Evolutionary conservation across 768 basidiomycete species (phyloP).

Genomic region (Candolleomyces eurysporus): DNA sequence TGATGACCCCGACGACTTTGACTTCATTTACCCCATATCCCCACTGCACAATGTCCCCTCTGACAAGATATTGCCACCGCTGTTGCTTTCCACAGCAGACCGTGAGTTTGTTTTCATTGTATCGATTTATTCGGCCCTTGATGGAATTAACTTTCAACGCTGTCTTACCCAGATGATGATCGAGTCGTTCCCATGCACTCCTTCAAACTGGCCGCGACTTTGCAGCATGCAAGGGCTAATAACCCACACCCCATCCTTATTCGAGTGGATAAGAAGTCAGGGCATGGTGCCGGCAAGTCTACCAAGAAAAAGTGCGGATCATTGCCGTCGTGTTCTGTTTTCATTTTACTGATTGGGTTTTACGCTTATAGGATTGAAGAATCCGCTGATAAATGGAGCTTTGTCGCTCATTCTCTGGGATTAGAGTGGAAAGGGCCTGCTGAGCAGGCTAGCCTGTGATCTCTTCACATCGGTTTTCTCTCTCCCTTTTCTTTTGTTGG

Average conservation of each 20-base stretch:
- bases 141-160: neutral
- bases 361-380: slow-evolving; percentile 59
- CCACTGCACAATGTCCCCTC: slow-evolving; percentile 77
- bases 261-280: slow-evolving; percentile 76
- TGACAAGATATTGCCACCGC: slow-evolving; percentile 60
- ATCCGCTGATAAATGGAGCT: slow-evolving; percentile 75
- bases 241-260: slow-evolving; percentile 75
- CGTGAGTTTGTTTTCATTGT: slow-evolving; percentile 44
- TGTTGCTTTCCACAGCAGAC: slow-evolving; percentile 79
- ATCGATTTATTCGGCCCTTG: neutral
- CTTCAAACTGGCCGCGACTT: slow-evolving; percentile 78
- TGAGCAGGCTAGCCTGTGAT: slow-evolving; percentile 19
- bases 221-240: slow-evolving; percentile 61
- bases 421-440: slow-evolving; percentile 35
- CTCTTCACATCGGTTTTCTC: neutral
- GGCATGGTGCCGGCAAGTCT: slow-evolving; percentile 79
- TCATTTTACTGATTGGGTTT: neutral
- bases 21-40: slow-evolving; percentile 79
- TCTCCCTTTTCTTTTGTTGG: neutral
- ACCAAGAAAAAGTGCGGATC: slow-evolving; percentile 58
- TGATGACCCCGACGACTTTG: slow-evolving; percentile 73
- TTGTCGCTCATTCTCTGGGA: slow-evolving; percentile 67
- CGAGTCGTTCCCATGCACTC: slow-evolving; percentile 87
- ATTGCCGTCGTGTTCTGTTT: slow-evolving; percentile 1
- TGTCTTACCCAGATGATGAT: slow-evolving; percentile 60